Evolutionary conservation across 202 grass and related monocot genomes (phyloP).

Genomic region (Eragrostis tef): DNA sequence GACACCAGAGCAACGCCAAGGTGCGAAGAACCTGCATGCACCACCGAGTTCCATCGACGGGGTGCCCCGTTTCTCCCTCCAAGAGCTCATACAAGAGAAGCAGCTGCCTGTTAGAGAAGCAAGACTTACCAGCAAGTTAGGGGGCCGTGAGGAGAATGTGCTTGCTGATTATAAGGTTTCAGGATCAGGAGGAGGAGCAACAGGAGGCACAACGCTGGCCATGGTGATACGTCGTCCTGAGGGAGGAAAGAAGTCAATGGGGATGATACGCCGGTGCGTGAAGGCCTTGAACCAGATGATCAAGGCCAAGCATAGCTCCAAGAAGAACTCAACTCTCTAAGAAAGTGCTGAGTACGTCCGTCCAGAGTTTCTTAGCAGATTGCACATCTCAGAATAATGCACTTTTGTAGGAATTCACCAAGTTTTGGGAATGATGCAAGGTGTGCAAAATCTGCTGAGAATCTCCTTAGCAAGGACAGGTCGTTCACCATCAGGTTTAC

Average conservation of each 20-base stretch:
- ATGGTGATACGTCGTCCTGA: constrained; percentile 59
- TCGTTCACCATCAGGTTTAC: background rate
- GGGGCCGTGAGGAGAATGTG: constrained; percentile 23
- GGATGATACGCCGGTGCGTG: constrained; percentile 65
- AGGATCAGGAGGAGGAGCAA: constrained; percentile 10
- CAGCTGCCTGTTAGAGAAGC: constrained; percentile 41
- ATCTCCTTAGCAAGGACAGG: background rate
- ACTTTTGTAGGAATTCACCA: constrained; percentile 1
- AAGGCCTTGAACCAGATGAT: constrained; percentile 85
- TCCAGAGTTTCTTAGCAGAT: constrained; percentile 35
- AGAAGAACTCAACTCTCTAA: constrained; percentile 60
- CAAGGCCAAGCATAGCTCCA: constrained; percentile 64
- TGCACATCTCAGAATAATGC: constrained; percentile 47
- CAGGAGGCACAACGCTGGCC: constrained; percentile 44
- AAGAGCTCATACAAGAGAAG: constrained; percentile 62
- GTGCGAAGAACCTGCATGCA: background rate
- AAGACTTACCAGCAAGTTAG: constrained; percentile 29
- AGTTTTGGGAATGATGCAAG: constrained; percentile 42
- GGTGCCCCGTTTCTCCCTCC: constrained; percentile 54
- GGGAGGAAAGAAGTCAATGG: constrained; percentile 52
- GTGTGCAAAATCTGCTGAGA: constrained; percentile 15
- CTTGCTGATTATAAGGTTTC: constrained; percentile 30
- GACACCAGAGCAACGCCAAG: background rate
- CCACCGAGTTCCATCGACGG: background rate
- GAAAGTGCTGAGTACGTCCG: constrained; percentile 28